phyloP scores from a whole-genome alignment of 306 rosid species.

The Ochetophila trinervis region DNA sequence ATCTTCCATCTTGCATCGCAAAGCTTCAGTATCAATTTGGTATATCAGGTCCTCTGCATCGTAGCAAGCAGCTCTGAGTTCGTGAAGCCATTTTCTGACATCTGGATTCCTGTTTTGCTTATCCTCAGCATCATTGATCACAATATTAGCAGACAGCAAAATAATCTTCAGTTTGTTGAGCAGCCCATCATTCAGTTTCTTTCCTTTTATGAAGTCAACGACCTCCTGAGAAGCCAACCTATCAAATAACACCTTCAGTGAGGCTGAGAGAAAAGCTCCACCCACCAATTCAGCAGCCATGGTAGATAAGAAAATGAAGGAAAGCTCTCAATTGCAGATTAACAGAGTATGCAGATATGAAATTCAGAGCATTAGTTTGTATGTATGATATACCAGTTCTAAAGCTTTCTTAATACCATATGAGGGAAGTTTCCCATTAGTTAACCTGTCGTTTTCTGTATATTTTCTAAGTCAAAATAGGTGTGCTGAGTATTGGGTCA shows the following conservation, averaged over 20 bases:
- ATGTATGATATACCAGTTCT: no score
- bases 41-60: conserved; percentile 20
- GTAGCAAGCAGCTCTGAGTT: conserved; percentile 13
- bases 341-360: no score
- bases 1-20: conserved; percentile 4
- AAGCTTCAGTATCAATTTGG: conserved; percentile 5
- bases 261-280: no score
- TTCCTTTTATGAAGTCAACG: conserved; percentile 23
- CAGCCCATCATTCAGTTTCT: conserved; percentile 22
- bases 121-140: conserved; percentile 43
- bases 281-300: no score
- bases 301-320: no score
- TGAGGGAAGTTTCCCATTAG: no score
- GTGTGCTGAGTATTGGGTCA: no score
- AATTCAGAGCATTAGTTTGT: no score
- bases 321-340: no score
- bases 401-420: no score
- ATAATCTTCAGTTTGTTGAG: conserved; percentile 36
- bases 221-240: conserved; percentile 18
- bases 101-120: conserved; percentile 33
- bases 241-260: background rate
- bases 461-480: no score
- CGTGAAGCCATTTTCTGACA: conserved; percentile 48
- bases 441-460: no score
- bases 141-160: conserved; percentile 31